Conservation (phyloP, 208 protist species). For the Trypanosoma melophagium region DNA sequence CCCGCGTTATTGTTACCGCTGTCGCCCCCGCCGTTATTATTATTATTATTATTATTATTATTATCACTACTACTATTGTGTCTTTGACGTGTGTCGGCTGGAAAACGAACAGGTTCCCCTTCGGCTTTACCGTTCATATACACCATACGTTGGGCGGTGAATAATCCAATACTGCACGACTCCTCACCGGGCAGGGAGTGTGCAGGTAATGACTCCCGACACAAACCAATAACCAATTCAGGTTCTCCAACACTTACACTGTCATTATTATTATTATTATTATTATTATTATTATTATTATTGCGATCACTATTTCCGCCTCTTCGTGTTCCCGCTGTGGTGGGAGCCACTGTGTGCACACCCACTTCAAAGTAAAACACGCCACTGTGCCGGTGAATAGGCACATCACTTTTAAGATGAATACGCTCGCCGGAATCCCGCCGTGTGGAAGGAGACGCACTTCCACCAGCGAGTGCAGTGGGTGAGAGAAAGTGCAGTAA, state of each 20-base stretch:
- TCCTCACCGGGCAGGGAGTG: constrained; percentile 65
- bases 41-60: constrained; percentile 11
- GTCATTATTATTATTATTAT: background rate
- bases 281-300: background rate
- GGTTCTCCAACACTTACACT: background rate
- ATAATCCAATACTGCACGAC: constrained; percentile 65
- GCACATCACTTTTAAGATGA: constrained; percentile 59
- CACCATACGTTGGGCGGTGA: constrained; percentile 61
- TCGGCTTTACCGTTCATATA: constrained; percentile 53
- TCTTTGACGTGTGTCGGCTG: constrained; percentile 17
- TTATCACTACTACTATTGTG: background rate
- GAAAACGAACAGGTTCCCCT: constrained; percentile 41
- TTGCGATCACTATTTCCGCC: background rate
- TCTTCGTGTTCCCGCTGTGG: background rate
- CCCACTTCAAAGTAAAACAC: constrained; percentile 73
- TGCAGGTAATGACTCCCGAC: constrained; percentile 40
- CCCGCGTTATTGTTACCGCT: background rate
- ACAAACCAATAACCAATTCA: constrained; percentile 61
- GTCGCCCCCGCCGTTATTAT: background rate
- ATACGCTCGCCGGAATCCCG: constrained; percentile 28
- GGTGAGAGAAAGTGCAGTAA: constrained; percentile 33
- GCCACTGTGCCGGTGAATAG: constrained; percentile 44
- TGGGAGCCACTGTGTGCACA: constrained; percentile 18
- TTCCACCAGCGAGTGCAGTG: too few relatives aligned
- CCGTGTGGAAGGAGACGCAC: background rate